Evolutionary conservation across 2,329 filamentous ascomycete species (phyloP).

Genomic region (Neofusicoccum sp.): DNA sequence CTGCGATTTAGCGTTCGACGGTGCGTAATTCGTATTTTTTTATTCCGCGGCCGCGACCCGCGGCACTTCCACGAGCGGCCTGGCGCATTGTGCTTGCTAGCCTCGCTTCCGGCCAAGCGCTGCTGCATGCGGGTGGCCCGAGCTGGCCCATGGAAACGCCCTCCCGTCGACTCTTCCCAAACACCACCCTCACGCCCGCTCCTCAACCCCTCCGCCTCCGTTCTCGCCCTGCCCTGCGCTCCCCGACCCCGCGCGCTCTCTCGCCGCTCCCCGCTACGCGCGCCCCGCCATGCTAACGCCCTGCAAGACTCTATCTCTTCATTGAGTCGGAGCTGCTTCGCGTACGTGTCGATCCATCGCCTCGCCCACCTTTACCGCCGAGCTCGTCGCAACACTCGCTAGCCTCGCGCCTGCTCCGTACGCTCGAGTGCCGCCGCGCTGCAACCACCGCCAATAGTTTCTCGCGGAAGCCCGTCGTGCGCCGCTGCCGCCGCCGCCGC

Average conservation of each 20-base stretch:
- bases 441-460: neutral
- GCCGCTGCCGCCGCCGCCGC: neutral
- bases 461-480: neutral
- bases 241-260: neutral
- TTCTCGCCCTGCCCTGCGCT: neutral
- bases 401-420: neutral
- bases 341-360: conserved; percentile 17
- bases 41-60: conserved; percentile 10
- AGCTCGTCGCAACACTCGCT: neutral
- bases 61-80: neutral
- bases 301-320: conserved; percentile 16
- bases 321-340: conserved; percentile 15
- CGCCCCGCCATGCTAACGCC: conserved; percentile 12
- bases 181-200: neutral
- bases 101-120: conserved; percentile 15
- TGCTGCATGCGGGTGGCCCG: conserved; percentile 16
- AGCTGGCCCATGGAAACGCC: conserved; percentile 16
- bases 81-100: conserved; percentile 15
- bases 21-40: conserved; percentile 17
- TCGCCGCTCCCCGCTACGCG: neutral
- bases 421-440: neutral
- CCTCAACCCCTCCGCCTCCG: neutral
- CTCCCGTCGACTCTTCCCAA: conserved; percentile 9
- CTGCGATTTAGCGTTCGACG: conserved; percentile 3
- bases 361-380: conserved; percentile 7